Evolutionary conservation across 345 rosid species (phyloP).

Genomic region (Psidium guajava): DNA sequence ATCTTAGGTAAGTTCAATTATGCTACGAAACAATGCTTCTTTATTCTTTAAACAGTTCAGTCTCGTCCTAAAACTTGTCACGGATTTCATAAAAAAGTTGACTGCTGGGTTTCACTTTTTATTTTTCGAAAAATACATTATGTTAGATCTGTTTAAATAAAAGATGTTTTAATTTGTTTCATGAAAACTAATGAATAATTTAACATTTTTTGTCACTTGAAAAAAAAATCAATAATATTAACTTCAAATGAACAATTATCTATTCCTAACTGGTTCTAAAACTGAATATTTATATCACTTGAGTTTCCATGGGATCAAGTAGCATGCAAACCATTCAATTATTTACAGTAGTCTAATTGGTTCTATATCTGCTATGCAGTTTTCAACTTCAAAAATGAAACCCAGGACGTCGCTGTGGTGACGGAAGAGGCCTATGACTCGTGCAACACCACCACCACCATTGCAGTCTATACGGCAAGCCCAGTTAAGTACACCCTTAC

Average conservation of each 20-base stretch:
- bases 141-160: background rate
- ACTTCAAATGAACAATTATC: background rate
- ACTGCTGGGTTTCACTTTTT: background rate
- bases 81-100: background rate
- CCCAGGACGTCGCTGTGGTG: slow-evolving; percentile 46
- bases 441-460: slow-evolving; percentile 24
- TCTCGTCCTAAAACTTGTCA: background rate
- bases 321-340: background rate
- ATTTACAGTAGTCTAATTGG: background rate
- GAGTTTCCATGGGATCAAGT: background rate
- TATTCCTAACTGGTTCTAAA: background rate
- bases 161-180: background rate
- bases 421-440: slow-evolving; percentile 21
- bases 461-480: slow-evolving; percentile 1
- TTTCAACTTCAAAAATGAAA: slow-evolving; percentile 33
- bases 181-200: background rate
- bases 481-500: slow-evolving; percentile 34
- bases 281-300: background rate
- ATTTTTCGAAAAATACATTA: background rate
- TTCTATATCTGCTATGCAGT: slow-evolving; percentile 11
- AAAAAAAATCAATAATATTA: background rate
- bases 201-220: background rate
- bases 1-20: slow-evolving; percentile 13
- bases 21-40: background rate
- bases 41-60: background rate